phyloP scores from a whole-genome alignment of 2,329 filamentous ascomycete genomes.

The Didymosphaeria variabile region DNA sequence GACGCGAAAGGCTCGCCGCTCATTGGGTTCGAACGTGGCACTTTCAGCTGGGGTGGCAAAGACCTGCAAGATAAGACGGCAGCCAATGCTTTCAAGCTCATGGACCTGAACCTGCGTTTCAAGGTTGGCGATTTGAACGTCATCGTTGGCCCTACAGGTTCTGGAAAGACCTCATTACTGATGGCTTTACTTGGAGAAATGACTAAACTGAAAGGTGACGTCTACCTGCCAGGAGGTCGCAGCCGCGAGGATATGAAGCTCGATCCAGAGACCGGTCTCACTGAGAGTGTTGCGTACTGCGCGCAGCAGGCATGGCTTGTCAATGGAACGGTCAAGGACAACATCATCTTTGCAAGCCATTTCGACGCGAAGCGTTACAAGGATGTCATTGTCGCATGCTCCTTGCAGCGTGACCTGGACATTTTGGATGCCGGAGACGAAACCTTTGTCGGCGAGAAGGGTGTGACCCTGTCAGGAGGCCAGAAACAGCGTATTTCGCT shows the following conservation, averaged over 20 bases:
- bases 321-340: conserved; percentile 94
- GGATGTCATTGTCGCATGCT: conserved; percentile 89
- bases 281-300: conserved; percentile 94
- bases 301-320: conserved; percentile 97
- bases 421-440: conserved; percentile 93
- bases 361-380: conserved; percentile 85
- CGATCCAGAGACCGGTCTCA: conserved; percentile 84
- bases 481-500: conserved; percentile 98
- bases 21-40: conserved; percentile 86
- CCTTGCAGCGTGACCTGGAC: conserved; percentile 87
- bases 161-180: conserved; percentile 92
- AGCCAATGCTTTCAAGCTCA: conserved; percentile 76
- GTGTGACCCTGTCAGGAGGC: conserved; percentile 93
- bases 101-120: conserved; percentile 86
- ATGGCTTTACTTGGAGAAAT: conserved; percentile 98
- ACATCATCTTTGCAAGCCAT: conserved; percentile 88
- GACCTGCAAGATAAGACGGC: conserved; percentile 62
- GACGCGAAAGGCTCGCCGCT: conserved; percentile 74
- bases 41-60: conserved; percentile 84
- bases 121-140: conserved; percentile 87
- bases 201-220: conserved; percentile 80
- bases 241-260: conserved; percentile 85
- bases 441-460: conserved; percentile 95
- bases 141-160: conserved; percentile 90
- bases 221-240: conserved; percentile 84